Evolutionary conservation across 768 basidiomycete genomes (phyloP).

Genomic region (Suillus bovinus): DNA sequence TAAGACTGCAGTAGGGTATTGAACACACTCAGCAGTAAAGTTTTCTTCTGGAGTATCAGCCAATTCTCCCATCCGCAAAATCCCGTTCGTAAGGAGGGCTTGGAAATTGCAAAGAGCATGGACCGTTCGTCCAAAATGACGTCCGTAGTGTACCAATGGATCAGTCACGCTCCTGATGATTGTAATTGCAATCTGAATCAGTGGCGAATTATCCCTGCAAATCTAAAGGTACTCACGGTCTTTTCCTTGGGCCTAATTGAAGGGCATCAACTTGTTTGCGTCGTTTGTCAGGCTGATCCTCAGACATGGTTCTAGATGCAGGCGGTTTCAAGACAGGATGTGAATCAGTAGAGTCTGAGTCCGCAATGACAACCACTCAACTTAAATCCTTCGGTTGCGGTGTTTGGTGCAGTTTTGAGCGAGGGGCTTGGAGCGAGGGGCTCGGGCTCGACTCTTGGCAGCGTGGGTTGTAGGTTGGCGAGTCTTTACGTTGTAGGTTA

Average conservation of each 20-base stretch:
- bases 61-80: neutral
- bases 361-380: too few species aligned
- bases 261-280: constrained; percentile 19
- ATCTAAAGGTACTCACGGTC: constrained; percentile 5
- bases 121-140: neutral
- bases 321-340: neutral
- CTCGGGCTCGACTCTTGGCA: too few species aligned
- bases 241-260: constrained; percentile 19
- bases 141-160: neutral
- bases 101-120: neutral
- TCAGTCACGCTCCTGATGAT: constrained; percentile 12
- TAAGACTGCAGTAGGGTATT: neutral
- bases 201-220: neutral
- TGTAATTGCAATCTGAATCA: neutral
- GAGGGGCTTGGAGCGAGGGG: too few species aligned
- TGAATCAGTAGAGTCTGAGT: neutral
- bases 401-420: neutral
- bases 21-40: neutral
- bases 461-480: too few species aligned
- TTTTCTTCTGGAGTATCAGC: neutral
- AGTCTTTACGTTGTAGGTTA: too few species aligned
- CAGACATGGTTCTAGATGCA: neutral
- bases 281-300: neutral
- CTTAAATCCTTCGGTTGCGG: neutral
- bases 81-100: neutral